Percentiles rank a stretch among this genome's conserved stretches.
These are phyloP conservation scores for Agaricus subrufescens DNA, from an alignment of 768 basidiomycete species.

Conservation along the genomic window DNA sequence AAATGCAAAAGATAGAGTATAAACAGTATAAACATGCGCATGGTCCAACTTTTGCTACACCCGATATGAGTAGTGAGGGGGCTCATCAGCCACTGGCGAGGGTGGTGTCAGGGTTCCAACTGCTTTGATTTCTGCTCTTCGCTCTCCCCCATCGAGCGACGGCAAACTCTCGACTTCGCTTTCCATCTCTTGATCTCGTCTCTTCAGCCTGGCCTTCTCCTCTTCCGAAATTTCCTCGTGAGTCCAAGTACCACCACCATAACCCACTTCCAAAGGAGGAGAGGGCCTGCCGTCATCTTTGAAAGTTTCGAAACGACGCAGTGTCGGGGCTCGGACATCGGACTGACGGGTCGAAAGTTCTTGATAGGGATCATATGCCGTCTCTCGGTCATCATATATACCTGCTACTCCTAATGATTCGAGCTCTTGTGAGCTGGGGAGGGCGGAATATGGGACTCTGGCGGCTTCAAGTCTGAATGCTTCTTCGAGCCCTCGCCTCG, in stretches of 20 bases:
- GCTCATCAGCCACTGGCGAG: background rate
- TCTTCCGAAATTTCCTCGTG: slow-evolving; percentile 26
- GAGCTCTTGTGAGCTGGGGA: slow-evolving; percentile 9
- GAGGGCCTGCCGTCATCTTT: slow-evolving; percentile 12
- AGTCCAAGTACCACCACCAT: slow-evolving; percentile 33
- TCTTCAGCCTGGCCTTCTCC: slow-evolving; percentile 26
- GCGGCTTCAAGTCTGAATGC: slow-evolving; percentile 29
- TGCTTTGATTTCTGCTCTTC: slow-evolving; percentile 12
- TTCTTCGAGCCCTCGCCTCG: slow-evolving; percentile 29
- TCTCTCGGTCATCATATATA: slow-evolving; percentile 13
- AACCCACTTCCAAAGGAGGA: slow-evolving; percentile 23
- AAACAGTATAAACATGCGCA: background rate
- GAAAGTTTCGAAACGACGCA: slow-evolving; percentile 3
- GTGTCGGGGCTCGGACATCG: slow-evolving; percentile 4
- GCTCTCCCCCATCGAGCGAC: slow-evolving; percentile 11
- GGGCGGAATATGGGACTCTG: slow-evolving; percentile 10
- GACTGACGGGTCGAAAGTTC: slow-evolving; percentile 17
- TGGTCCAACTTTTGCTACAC: background rate
- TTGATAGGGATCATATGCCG: slow-evolving; percentile 37
- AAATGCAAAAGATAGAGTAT: background rate
- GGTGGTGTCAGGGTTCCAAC: background rate
- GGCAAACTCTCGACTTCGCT: background rate
- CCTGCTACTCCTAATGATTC: slow-evolving; percentile 19
- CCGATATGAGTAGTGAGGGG: slow-evolving; percentile 3
- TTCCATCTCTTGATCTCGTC: slow-evolving; percentile 13